phyloP scores from a whole-genome alignment of 2,329 filamentous ascomycete genomes.

The Fonsecaea erecta region DNA sequence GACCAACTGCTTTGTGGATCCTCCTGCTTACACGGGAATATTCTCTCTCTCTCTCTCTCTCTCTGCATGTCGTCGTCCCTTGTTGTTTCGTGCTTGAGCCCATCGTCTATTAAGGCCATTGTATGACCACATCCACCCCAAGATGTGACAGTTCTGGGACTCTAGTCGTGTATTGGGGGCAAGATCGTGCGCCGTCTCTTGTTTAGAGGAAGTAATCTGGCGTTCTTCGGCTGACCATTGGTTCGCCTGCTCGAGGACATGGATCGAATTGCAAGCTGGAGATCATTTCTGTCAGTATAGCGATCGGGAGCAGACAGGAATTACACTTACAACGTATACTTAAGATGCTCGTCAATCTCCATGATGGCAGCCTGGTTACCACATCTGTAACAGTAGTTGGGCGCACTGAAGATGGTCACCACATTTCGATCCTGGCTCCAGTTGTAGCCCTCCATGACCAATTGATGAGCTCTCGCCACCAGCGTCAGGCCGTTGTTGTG shows the following conservation, averaged over 20 bases:
- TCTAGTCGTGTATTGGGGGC: background rate
- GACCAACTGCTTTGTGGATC: background rate
- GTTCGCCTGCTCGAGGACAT: constrained; percentile 94
- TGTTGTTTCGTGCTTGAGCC: background rate
- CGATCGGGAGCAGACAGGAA: constrained; percentile 37
- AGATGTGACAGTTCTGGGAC: background rate
- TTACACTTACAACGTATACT: constrained; percentile 95
- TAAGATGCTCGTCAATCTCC: constrained; percentile 99
- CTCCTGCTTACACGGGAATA: background rate
- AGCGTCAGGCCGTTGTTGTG: constrained; percentile 97
- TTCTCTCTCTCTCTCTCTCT: background rate
- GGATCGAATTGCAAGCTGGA: constrained; percentile 96
- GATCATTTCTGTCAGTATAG: constrained; percentile 13
- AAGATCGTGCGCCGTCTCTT: background rate
- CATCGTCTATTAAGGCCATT: background rate
- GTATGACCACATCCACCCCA: background rate
- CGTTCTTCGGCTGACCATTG: constrained; percentile 96
- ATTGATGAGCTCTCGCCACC: constrained; percentile 93
- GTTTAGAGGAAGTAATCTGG: constrained; percentile 94
- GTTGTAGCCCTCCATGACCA: constrained; percentile 99
- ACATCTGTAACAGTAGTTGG: constrained; percentile 97
- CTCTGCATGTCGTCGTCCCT: background rate
- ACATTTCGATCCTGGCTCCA: constrained; percentile 99
- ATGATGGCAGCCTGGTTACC: constrained; percentile 99
- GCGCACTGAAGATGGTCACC: constrained; percentile 92